Percentiles rank a stretch among this genome's conserved stretches.
phyloP scores from a whole-genome alignment of 371 early-diverging fungal species.

The Sporodiniella umbellata region DNA sequence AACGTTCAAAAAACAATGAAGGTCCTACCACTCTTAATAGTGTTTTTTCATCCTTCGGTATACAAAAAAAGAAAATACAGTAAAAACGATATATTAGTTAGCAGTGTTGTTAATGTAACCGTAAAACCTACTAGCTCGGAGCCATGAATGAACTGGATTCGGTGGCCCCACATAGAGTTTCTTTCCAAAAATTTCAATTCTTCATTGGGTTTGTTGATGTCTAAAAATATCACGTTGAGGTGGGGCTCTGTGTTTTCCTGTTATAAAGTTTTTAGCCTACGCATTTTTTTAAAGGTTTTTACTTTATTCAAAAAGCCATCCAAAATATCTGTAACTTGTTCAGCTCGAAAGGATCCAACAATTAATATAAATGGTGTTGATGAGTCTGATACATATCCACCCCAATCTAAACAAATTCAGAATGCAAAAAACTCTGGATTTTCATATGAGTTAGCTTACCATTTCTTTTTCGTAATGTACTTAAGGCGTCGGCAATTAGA shows the following conservation, averaged over 20 bases:
- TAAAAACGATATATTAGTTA: not conserved
- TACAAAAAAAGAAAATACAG: not conserved
- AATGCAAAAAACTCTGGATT: no score
- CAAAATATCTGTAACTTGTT: constrained; percentile 57
- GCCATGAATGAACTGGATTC: constrained; percentile 44
- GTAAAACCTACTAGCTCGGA: constrained; percentile 35
- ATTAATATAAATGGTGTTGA: constrained; percentile 59
- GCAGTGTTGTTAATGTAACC: no score
- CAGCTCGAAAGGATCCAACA: constrained; percentile 54
- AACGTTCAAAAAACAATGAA: not conserved
- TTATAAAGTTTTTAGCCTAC: not conserved
- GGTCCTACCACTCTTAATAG: constrained; percentile 42
- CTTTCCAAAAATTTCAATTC: constrained; percentile 47
- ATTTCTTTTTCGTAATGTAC: constrained; percentile 51
- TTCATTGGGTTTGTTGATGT: constrained; percentile 45
- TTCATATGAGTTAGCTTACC: no score
- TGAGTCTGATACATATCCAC: constrained; percentile 44
- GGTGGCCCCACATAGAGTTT: constrained; percentile 43
- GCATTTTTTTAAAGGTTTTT: not conserved
- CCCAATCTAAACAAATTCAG: constrained; percentile 25
- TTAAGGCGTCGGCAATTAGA: constrained; percentile 53
- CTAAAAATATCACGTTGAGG: constrained; percentile 56
- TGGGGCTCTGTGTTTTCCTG: constrained; percentile 41
- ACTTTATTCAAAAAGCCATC: constrained; percentile 61
- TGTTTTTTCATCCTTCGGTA: constrained; percentile 30